Conservation (phyloP, 257 asterid species). For the Jasminum sambac region DNA sequence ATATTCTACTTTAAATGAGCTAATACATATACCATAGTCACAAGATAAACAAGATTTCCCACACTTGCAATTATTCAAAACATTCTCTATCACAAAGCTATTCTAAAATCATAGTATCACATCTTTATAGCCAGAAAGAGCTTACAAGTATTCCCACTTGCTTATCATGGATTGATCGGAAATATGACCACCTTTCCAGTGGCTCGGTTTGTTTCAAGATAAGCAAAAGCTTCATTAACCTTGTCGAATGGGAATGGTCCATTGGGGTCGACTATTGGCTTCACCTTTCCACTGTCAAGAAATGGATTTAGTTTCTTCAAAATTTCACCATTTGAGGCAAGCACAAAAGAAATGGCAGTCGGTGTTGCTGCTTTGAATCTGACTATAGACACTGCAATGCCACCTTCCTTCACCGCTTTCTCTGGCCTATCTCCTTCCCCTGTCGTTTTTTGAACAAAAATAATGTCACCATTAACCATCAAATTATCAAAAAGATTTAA, state of each 20-base stretch:
- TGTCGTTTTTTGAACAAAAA: slow-evolving; percentile 25
- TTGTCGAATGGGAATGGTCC: slow-evolving; percentile 81
- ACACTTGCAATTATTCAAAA: slow-evolving; percentile 1
- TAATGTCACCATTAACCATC: neutral
- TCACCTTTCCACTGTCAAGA: slow-evolving; percentile 73
- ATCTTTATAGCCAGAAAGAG: slow-evolving; percentile 11
- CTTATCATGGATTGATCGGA: slow-evolving; percentile 66
- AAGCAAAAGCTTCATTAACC: slow-evolving; percentile 76
- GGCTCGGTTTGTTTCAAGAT: slow-evolving; percentile 73
- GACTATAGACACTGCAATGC: slow-evolving; percentile 62
- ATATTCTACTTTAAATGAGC: neutral
- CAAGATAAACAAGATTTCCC: slow-evolving; percentile 12
- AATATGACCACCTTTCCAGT: slow-evolving; percentile 73
- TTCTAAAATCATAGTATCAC: slow-evolving; percentile 3
- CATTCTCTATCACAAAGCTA: neutral
- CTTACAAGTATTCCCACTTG: neutral
- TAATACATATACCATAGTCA: neutral
- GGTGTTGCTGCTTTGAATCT: slow-evolving; percentile 79
- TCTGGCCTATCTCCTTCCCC: slow-evolving; percentile 84
- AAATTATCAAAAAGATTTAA: neutral
- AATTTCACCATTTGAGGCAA: slow-evolving; percentile 68
- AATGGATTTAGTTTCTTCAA: slow-evolving; percentile 68
- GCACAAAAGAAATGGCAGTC: slow-evolving; percentile 77
- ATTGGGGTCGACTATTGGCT: slow-evolving; percentile 68
- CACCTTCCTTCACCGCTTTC: slow-evolving; percentile 89